Base-by-base conservation (phyloP, 2,329 filamentous ascomycete species). In the Colletotrichum navitas region DNA sequence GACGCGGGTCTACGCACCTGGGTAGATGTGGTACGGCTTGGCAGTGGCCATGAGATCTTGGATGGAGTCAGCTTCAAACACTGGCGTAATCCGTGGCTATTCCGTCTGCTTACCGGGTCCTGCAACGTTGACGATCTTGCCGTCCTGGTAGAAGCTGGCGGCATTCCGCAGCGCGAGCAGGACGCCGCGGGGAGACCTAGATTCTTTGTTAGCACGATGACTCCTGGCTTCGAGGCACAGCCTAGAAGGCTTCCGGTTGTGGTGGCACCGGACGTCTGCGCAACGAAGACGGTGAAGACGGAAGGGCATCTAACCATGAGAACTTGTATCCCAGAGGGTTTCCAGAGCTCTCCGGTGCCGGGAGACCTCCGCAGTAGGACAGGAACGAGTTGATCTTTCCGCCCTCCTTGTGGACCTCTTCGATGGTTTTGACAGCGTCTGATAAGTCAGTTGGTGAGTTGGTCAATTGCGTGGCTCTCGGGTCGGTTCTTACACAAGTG, bases 391-490 rank as follows among this genome's bases (percentile, higher is more conserved):
- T 85, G 80, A 98, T 92, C 87, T 96, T 96, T 80, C 95, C 95
- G 72, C 95, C 95, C 16, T 87, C 92, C 74, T 89, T 85, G 87
- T 98, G 95, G 24, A 97, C 94, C 79, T 94, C 89, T 64, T 92
- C 89, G 78, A 98, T 97, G 68, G 91, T 94, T 86, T 95, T 93
- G 81, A 98, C 89, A 55, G 95, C 95, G 80, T 95, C 93, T 68
- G 92, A 79, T 76, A 75, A 72, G 45, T 89, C 79, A 55, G 21
- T 55, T 26, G 51, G 43, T 32, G 34, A 51, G 14, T 61, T 18
- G 5, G 18, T 26, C 10, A 87, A 75, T 84, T 82, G 69, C 82
- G 59, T 91, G 21, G 29, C 52, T 10, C 29, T 55, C 8, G 52
- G 34, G 58, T 29, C 29, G 24, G 16, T 26, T 55, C 73, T 71